These are phyloP conservation scores for Hyphopichia khmerensis DNA, from an alignment of 1,139 yeast species.

Conservation along the genomic window DNA sequence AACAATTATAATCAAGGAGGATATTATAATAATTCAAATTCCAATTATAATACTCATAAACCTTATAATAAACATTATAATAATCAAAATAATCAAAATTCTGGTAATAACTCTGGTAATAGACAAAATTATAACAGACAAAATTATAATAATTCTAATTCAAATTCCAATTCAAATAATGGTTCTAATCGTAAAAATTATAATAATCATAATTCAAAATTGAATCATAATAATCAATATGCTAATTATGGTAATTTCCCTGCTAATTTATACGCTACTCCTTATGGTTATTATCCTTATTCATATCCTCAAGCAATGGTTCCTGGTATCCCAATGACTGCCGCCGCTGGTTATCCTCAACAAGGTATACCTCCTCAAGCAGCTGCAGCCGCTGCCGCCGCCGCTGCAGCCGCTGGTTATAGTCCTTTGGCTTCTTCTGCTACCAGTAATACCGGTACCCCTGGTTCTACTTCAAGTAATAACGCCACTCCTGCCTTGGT, in stretches of 20 bases:
- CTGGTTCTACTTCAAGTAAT: constrained; percentile 6
- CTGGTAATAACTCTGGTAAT: not conserved
- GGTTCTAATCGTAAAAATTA: constrained; percentile 4
- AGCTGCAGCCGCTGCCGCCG: constrained; percentile 9
- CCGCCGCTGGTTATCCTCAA: constrained; percentile 10
- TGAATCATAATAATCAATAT: constrained; percentile 17
- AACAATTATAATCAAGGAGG: not conserved
- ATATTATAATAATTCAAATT: not conserved
- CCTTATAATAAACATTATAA: not conserved
- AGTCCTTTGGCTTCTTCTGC: constrained; percentile 7
- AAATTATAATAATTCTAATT: not conserved
- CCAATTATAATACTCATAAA: not conserved
- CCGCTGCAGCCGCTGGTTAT: constrained; percentile 11
- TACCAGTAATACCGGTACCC: constrained; percentile 10
- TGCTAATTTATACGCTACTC: constrained; percentile 15
- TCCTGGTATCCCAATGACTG: constrained; percentile 11
- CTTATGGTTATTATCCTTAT: constrained; percentile 19
- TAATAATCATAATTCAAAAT: constrained; percentile 14
- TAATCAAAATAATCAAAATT: not conserved
- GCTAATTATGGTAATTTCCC: constrained; percentile 13
- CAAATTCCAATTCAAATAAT: not conserved
- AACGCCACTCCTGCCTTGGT: not conserved
- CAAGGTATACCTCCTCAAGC: constrained; percentile 12
- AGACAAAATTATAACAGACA: constrained; percentile 2
- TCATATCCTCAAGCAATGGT: constrained; percentile 14